Evolutionary conservation across 78 protist genomes (phyloP).

Genomic region (Chrysochromulina parva): DNA sequence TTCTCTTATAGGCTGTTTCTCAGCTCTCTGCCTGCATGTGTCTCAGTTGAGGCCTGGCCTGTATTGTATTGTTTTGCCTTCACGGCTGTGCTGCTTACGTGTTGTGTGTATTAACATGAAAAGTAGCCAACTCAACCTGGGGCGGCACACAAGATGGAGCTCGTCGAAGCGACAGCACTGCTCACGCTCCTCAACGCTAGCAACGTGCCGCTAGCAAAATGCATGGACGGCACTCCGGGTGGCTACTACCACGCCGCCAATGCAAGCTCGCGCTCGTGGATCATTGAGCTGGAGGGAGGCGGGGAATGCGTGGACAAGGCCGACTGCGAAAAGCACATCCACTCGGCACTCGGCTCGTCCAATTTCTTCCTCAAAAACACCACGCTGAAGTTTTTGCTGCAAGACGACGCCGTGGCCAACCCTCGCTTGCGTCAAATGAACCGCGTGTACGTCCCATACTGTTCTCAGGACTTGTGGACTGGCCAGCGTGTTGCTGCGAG

Average conservation of each 20-base stretch:
- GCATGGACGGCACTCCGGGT: neutral
- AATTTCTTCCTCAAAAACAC: too few relatives aligned
- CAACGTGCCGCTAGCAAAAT: neutral
- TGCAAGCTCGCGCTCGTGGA: neutral
- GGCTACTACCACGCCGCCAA: neutral
- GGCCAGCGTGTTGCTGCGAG: neutral
- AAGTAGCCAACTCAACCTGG: too few relatives aligned
- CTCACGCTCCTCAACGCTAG: too few relatives aligned
- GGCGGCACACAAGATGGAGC: too few relatives aligned
- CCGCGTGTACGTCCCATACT: neutral
- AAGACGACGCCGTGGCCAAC: neutral
- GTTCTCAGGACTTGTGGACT: neutral
- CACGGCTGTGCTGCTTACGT: too few relatives aligned
- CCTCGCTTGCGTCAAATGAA: neutral
- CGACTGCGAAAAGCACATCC: neutral
- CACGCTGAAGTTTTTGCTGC: neutral
- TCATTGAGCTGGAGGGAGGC: neutral
- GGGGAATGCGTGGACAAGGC: neutral
- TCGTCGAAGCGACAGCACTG: too few relatives aligned
- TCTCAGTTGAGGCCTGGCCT: too few relatives aligned
- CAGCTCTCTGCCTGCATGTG: too few relatives aligned
- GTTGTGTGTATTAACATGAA: too few relatives aligned
- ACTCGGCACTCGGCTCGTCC: neutral
- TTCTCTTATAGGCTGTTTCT: too few relatives aligned
- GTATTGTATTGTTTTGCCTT: too few relatives aligned